Percentiles rank a stretch among this genome's conserved stretches.
These are phyloP conservation scores for Saksenaea oblongispora DNA, from an alignment of 371 early-diverging fungal genomes.

Conservation along the genomic window DNA sequence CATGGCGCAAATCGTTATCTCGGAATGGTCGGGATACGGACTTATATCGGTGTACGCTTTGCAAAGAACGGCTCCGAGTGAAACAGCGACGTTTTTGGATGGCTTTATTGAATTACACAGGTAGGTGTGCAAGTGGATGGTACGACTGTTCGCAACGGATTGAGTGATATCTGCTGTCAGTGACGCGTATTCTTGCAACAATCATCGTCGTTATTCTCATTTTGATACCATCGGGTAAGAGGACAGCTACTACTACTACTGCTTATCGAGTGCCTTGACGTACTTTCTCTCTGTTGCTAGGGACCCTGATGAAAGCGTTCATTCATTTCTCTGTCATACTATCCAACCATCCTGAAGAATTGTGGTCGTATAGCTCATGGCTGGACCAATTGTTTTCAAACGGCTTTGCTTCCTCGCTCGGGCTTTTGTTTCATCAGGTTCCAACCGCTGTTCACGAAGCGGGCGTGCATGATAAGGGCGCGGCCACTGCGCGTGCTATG, in stretches of 20 bases:
- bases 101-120: conserved; percentile 31
- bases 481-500: conserved; percentile 17
- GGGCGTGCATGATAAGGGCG: neutral
- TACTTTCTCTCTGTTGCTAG: conserved; percentile 30
- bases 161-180: conserved; percentile 14
- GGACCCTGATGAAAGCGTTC: conserved; percentile 55
- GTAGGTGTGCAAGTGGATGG: conserved; percentile 13
- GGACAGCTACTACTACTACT: conserved; percentile 6
- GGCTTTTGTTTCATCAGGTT: conserved; percentile 11
- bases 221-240: conserved; percentile 30
- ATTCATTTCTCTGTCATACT: conserved; percentile 46
- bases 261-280: neutral
- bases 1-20: conserved; percentile 47
- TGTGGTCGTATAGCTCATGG: conserved; percentile 18
- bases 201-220: conserved; percentile 29
- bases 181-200: conserved; percentile 32
- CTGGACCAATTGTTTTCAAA: conserved; percentile 5
- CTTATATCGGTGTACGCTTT: conserved; percentile 40
- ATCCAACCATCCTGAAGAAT: conserved; percentile 27
- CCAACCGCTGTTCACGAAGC: conserved; percentile 3
- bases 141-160: neutral
- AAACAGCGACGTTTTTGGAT: conserved; percentile 27
- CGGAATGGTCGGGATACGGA: conserved; percentile 32
- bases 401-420: conserved; percentile 11
- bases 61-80: conserved; percentile 26